Base-by-base conservation (phyloP, 1,284 basidiomycete species). In the Butyriboletus appendiculatus region DNA sequence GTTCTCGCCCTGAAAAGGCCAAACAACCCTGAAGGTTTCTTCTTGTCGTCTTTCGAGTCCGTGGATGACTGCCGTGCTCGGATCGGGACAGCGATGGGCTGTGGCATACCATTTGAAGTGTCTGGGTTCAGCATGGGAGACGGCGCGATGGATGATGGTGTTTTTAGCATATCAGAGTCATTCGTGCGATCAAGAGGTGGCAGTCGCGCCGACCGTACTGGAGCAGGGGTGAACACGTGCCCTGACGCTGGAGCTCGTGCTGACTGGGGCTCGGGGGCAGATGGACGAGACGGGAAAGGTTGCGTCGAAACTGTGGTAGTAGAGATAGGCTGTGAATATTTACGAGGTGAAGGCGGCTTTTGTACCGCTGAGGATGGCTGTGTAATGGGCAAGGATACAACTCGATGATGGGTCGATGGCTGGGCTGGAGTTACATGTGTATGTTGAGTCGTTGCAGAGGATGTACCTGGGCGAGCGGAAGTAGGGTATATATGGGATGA, bases 121-220 rank as follows among this genome's bases (percentile, higher is more conserved):
- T 58, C 56, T 26, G 69, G 47, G 26, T 61, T 70, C 14, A 65
- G 63, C 63, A 70, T 70, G 5, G 72, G 66, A 6, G 80, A 78
- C 0, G 71, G 75, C 4, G 78, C 75, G 15, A 82, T 73, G 5
- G 81, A 81, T 26, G 81, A 81, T n/a, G 81, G 80, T 0, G 81
- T 83, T 59, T 73, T 75, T 22, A 82, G 71, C 38, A 79, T 50
- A 46, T 72, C 69, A 5, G 77, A 74, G 38, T 81, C 81, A 53
- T 76, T 73, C n/a, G 49, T 33, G 24, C 57, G 66, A 43, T 67
- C 58, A 22, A 51, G 50, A 33, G 59, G 50, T 28, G 59, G 46
- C 10, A 51, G 45, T 10, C 66, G 56, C 22, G 52, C 41, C 32
- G 49, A 39, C 47, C 67, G 59, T 20, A 50, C 48, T 28, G 57